Percentiles rank a stretch among this genome's conserved stretches.
Conservation (phyloP, 148 eudicot species). For the Fallopia convolvulus region DNA sequence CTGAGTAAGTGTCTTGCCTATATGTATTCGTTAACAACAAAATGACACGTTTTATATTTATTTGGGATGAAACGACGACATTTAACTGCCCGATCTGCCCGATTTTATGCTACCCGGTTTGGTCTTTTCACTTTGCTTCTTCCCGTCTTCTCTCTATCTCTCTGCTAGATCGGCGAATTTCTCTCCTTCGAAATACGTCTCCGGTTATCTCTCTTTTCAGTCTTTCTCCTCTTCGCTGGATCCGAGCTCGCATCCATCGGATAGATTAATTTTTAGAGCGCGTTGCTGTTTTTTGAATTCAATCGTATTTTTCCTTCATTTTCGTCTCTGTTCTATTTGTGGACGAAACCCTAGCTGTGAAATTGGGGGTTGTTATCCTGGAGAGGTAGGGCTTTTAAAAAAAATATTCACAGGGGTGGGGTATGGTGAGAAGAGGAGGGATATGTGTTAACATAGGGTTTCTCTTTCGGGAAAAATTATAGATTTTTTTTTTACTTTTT, state of each 20-base stretch:
- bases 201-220: slow-evolving; percentile 5
- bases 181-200: slow-evolving; percentile 11
- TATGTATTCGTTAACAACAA: too few species aligned
- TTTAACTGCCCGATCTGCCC: slow-evolving; percentile 15
- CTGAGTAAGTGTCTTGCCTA: too few species aligned
- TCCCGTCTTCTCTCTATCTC: neutral
- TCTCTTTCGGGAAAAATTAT: neutral
- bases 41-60: too few species aligned
- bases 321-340: neutral
- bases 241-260: slow-evolving; percentile 9
- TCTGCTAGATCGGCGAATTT: slow-evolving; percentile 11
- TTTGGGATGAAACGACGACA: too few species aligned
- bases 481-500: neutral
- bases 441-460: slow-evolving; percentile 8
- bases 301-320: neutral
- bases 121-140: neutral
- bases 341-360: slow-evolving; percentile 15
- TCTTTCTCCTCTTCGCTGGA: slow-evolving; percentile 14
- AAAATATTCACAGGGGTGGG: neutral
- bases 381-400: neutral
- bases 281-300: neutral
- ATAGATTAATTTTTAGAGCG: neutral
- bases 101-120: slow-evolving; percentile 15
- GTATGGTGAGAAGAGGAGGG: neutral
- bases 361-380: neutral